Evolutionary conservation across 1,139 yeast genomes (phyloP).

Genomic region (Lodderomyces orthopsilosis): DNA sequence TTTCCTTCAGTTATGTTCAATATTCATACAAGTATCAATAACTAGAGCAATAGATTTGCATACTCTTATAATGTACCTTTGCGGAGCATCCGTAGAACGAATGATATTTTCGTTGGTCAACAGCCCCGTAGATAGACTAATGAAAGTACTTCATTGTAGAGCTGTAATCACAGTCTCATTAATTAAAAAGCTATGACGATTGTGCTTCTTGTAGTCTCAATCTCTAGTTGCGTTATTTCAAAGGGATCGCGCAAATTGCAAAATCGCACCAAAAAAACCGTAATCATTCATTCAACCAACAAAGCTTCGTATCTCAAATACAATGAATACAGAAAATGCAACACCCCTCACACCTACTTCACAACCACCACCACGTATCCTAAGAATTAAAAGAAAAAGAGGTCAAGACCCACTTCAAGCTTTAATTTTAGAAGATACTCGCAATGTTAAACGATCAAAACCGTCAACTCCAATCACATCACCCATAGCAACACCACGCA

Average conservation of each 20-base stretch:
- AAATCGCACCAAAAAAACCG: neutral
- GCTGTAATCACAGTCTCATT: too few species aligned
- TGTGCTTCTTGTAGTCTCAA: too few species aligned
- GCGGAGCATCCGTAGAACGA: too few species aligned
- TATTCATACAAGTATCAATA: slow-evolving; percentile 53
- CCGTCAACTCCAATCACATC: slow-evolving; percentile 35
- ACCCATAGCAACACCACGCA: slow-evolving; percentile 17
- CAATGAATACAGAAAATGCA: neutral
- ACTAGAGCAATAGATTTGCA: slow-evolving; percentile 9
- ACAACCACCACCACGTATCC: slow-evolving; percentile 50
- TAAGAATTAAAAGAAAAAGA: slow-evolving; percentile 81
- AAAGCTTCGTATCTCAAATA: neutral
- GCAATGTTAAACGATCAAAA: slow-evolving; percentile 43
- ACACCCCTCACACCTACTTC: neutral
- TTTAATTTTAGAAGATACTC: slow-evolving; percentile 44
- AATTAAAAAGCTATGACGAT: too few species aligned
- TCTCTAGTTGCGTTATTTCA: too few species aligned
- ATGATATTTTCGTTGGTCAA: too few species aligned
- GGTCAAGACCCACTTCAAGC: slow-evolving; percentile 88
- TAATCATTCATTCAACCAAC: neutral
- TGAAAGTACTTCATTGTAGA: too few species aligned
- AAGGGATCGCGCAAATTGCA: neutral
- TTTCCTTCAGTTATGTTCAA: slow-evolving; percentile 71
- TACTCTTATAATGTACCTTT: too few species aligned
- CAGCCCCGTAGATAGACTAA: too few species aligned